phyloP scores from a whole-genome alignment of 1,284 basidiomycete genomes.

The Mixia osmundae region DNA sequence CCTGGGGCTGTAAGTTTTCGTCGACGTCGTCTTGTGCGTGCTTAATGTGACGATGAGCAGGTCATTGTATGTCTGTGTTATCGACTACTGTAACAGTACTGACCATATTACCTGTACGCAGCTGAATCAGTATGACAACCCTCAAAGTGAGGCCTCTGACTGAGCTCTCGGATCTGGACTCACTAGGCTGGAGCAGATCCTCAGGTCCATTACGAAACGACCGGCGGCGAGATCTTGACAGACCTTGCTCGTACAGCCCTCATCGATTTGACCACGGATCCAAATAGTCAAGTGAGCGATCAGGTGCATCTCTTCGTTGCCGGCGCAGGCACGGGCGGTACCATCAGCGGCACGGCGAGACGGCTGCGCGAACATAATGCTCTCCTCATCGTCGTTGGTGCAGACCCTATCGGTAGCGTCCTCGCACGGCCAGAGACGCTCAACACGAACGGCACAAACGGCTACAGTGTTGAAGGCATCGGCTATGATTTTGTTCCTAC shows the following conservation, averaged over 20 bases:
- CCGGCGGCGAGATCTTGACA: slow-evolving; percentile 66
- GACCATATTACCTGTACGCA: too few species aligned
- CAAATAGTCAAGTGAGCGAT: neutral
- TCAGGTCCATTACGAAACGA: slow-evolving; percentile 61
- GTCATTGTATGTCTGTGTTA: too few species aligned
- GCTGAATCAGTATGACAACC: slow-evolving; percentile 40
- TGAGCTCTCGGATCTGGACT: neutral
- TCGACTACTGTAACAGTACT: too few species aligned
- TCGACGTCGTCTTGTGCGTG: slow-evolving; percentile 29
- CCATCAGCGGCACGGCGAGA: slow-evolving; percentile 62
- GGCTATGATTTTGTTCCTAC: slow-evolving; percentile 67
- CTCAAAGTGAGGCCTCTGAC: slow-evolving; percentile 28
- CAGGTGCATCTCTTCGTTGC: slow-evolving; percentile 63
- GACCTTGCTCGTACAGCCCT: slow-evolving; percentile 17
- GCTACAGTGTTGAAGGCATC: slow-evolving; percentile 78
- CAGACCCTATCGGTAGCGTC: slow-evolving; percentile 83
- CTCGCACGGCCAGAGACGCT: slow-evolving; percentile 46
- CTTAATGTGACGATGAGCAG: neutral
- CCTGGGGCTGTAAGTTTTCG: slow-evolving; percentile 65
- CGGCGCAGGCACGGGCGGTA: slow-evolving; percentile 77
- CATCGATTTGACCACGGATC: slow-evolving; percentile 31
- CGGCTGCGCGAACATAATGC: slow-evolving; percentile 61
- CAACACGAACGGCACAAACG: slow-evolving; percentile 34
- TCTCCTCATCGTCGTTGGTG: slow-evolving; percentile 40
- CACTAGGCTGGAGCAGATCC: slow-evolving; percentile 30